These are phyloP conservation scores for Trypanosoma avium DNA, from an alignment of 208 protist genomes.

Conservation along the genomic window DNA sequence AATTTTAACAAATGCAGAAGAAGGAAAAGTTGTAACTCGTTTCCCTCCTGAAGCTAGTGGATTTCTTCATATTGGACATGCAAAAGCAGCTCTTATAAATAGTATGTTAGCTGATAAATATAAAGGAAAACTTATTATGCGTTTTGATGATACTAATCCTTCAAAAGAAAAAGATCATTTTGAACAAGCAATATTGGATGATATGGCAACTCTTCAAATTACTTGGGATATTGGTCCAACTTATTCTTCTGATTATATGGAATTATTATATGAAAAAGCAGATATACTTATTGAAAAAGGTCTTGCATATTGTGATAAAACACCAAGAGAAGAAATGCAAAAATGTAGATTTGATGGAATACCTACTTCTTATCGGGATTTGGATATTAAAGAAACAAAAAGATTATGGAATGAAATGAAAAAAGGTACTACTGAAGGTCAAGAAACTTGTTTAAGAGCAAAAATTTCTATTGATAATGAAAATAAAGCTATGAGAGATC, in stretches of 20 bases:
- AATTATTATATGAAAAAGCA: conserved; percentile 90
- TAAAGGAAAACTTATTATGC: conserved; percentile 97
- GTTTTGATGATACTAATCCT: conserved; percentile 99
- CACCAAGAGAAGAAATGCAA: conserved; percentile 93
- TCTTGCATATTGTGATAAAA: conserved; percentile 98
- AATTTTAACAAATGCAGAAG: conserved; percentile 68
- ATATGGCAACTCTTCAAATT: conserved; percentile 94
- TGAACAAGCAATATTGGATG: conserved; percentile 95
- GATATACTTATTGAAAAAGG: conserved; percentile 91
- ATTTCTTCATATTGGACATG: conserved; percentile 98
- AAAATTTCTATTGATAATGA: conserved; percentile 96
- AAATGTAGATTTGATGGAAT: conserved; percentile 91
- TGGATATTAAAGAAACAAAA: conserved; percentile 95
- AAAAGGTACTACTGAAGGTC: conserved; percentile 78
- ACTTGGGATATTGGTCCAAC: conserved; percentile 83
- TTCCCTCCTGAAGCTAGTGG: conserved; percentile 98
- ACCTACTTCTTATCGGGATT: conserved; percentile 87
- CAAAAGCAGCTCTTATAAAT: conserved; percentile 98
- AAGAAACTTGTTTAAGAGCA: conserved; percentile 93
- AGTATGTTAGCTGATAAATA: conserved; percentile 96
- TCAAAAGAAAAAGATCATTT: conserved; percentile 97
- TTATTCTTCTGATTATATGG: conserved; percentile 98
- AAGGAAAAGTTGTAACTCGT: conserved; percentile 94
- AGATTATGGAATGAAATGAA: conserved; percentile 96
- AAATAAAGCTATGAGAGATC: conserved; percentile 98